phyloP scores from a whole-genome alignment of 1,284 basidiomycete genomes.

The Austropuccinia psidii region DNA sequence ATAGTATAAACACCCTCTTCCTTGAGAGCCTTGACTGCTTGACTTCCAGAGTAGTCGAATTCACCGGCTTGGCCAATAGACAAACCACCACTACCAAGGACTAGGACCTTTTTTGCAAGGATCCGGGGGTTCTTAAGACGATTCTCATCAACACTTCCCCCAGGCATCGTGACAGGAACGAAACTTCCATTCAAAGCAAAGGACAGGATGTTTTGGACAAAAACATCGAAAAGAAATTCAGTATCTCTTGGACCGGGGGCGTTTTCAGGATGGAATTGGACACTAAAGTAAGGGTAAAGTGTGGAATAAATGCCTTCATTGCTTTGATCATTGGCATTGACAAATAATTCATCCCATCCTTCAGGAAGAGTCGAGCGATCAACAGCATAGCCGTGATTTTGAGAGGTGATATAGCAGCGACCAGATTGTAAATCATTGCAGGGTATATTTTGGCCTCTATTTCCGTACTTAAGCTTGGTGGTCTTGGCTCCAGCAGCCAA shows the following conservation, averaged over 20 bases:
- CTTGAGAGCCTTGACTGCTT: conserved; percentile 98
- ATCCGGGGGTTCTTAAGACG: conserved; percentile 66
- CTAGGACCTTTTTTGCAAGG: conserved; percentile 81
- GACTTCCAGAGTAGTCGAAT: conserved; percentile 98
- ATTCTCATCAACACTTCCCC: conserved; percentile 76
- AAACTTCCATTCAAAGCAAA: conserved; percentile 54
- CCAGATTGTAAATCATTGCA: conserved; percentile 91
- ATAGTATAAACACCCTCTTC: conserved; percentile 98
- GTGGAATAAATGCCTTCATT: conserved; percentile 92
- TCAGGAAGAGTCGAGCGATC: conserved; percentile 67
- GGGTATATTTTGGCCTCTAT: conserved; percentile 97
- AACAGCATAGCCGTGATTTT: conserved; percentile 98
- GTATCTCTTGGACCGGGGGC: conserved; percentile 98
- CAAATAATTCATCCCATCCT: conserved; percentile 90
- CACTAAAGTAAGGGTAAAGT: conserved; percentile 82
- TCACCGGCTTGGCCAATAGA: conserved; percentile 98
- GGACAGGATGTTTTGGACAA: conserved; percentile 77
- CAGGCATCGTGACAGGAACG: conserved; percentile 71
- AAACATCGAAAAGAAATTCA: conserved; percentile 97
- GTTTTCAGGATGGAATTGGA: conserved; percentile 99
- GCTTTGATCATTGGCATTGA: conserved; percentile 92
- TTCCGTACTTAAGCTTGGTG: conserved; percentile 99
- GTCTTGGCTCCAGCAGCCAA: conserved; percentile 89
- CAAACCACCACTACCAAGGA: conserved; percentile 93
- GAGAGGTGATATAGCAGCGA: conserved; percentile 96